These are phyloP conservation scores for Melastoma candidum DNA, from an alignment of 441 rosid genomes.

Conservation along the genomic window DNA sequence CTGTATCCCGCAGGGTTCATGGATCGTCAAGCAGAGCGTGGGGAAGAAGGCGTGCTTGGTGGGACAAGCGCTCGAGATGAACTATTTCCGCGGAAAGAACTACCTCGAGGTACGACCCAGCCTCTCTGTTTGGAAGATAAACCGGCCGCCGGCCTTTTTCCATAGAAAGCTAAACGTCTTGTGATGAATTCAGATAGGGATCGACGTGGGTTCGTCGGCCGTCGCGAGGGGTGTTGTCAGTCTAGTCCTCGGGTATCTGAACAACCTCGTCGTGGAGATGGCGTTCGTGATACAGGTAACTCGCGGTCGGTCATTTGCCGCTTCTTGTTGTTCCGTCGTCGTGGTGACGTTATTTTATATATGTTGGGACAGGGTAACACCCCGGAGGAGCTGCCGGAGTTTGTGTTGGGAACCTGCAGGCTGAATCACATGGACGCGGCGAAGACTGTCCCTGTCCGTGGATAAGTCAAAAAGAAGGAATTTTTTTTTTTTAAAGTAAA, in stretches of 20 bases:
- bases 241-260: slow-evolving; percentile 80
- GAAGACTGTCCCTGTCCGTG: slow-evolving; percentile 28
- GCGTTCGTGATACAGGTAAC: slow-evolving; percentile 86
- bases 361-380: slow-evolving; percentile 50
- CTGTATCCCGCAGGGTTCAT: slow-evolving; percentile 49
- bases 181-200: slow-evolving; percentile 37
- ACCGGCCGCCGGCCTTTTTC: too few relatives aligned
- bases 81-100: slow-evolving; percentile 58
- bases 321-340: neutral
- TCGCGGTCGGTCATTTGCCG: neutral
- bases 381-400: slow-evolving; percentile 83
- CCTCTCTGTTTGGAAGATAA: too few relatives aligned
- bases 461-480: neutral
- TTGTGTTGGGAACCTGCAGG: slow-evolving; percentile 75
- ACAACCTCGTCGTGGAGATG: slow-evolving; percentile 82
- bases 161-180: neutral
- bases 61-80: slow-evolving; percentile 63
- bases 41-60: slow-evolving; percentile 82
- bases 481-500: too few relatives aligned
- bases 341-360: neutral
- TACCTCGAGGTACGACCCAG: slow-evolving; percentile 65
- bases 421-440: slow-evolving; percentile 55
- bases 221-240: slow-evolving; percentile 82
- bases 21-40: slow-evolving; percentile 95
- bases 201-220: slow-evolving; percentile 93